These are phyloP conservation scores for Fusarium odoratissimum DNA, from an alignment of 2,329 filamentous ascomycete species.

Conservation along the genomic window DNA sequence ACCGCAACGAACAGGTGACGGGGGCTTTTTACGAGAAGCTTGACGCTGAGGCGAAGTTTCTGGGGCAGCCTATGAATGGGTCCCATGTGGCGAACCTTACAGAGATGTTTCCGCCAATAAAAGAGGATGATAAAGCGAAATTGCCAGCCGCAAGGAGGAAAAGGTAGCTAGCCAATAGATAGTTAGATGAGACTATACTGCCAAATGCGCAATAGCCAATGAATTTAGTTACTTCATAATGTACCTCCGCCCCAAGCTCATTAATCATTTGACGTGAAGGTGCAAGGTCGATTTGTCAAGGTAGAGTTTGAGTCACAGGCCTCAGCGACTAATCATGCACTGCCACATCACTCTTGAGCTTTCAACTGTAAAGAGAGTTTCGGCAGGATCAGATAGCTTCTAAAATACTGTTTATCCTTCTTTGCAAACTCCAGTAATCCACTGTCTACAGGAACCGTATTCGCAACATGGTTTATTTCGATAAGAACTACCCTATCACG, in stretches of 20 bases:
- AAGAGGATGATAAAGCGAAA: neutral
- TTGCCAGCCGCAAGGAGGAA: neutral
- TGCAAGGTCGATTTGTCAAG: fast-evolving
- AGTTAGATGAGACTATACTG: neutral
- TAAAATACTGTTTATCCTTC: fast-evolving
- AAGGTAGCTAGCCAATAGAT: neutral
- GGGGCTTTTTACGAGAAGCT: neutral
- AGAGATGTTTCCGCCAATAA: neutral
- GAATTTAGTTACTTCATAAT: no score
- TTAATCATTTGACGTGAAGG: neutral
- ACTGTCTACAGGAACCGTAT: no score
- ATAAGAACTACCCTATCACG: no score
- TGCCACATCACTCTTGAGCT: fast-evolving
- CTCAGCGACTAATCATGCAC: neutral
- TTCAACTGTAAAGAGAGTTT: fast-evolving
- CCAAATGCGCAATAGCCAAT: neutral
- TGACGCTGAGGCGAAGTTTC: neutral
- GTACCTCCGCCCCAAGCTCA: neutral
- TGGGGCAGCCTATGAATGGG: neutral
- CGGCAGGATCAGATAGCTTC: fast-evolving
- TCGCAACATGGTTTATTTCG: no score
- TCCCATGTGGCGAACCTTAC: neutral
- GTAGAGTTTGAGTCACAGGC: neutral
- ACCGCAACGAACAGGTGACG: neutral
- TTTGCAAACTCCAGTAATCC: neutral